Conservation (phyloP, 371 early-diverging fungal genomes). For the Saksenaea oblongispora region DNA sequence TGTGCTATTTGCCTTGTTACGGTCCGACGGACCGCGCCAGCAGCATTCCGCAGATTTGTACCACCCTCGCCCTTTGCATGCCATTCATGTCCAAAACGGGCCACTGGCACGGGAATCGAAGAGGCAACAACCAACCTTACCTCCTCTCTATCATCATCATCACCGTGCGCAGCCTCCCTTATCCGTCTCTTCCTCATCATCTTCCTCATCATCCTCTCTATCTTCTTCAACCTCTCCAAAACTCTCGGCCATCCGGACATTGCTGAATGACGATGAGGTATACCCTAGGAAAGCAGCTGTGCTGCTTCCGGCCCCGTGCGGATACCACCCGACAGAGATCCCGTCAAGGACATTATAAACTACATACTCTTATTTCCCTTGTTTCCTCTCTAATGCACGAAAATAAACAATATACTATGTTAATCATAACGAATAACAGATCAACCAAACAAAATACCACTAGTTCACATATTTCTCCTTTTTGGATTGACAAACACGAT, state of each 20-base stretch:
- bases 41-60: constrained; percentile 14
- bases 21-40: constrained; percentile 9
- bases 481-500: no score
- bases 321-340: background rate
- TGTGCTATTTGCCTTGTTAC: constrained; percentile 32
- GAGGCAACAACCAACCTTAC: constrained; percentile 19
- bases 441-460: background rate
- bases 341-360: background rate
- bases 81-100: constrained; percentile 21
- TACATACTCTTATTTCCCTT: no score
- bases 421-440: background rate
- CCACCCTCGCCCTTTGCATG: constrained; percentile 21
- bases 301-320: background rate
- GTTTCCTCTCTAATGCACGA: background rate
- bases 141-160: constrained; percentile 14
- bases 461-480: no score
- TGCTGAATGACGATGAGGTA: constrained; percentile 30
- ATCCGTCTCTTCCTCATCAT: constrained; percentile 20
- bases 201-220: constrained; percentile 31
- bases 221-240: constrained; percentile 25
- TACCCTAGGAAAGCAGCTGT: background rate
- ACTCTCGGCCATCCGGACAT: constrained; percentile 30
- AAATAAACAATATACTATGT: background rate
- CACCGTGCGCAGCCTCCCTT: constrained; percentile 11
- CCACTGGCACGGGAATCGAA: constrained; percentile 13